phyloP scores from a whole-genome alignment of 768 basidiomycete species.

The Mycena venus region DNA sequence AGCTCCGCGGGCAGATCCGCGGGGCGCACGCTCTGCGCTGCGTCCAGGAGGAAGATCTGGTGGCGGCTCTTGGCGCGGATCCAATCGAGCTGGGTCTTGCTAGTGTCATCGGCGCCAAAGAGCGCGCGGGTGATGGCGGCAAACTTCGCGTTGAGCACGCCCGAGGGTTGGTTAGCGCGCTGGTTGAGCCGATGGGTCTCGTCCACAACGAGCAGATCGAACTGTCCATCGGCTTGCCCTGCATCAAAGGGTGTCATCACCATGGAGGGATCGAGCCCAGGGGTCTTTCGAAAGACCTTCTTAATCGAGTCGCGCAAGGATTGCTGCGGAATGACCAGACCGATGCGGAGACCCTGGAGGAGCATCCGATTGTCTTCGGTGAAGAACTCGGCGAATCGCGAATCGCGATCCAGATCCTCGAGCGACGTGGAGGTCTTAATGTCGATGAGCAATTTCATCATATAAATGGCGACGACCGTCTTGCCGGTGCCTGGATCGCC shows the following conservation, averaged over 20 bases:
- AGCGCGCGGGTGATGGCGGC: conserved; percentile 18
- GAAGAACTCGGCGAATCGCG: conserved; percentile 28
- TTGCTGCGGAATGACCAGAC: conserved; percentile 28
- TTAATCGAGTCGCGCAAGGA: conserved; percentile 25
- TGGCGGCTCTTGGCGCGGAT: conserved; percentile 27
- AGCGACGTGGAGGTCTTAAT: conserved; percentile 21
- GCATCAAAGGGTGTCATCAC: conserved; percentile 25
- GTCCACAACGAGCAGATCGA: conserved; percentile 25
- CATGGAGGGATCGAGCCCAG: conserved; percentile 25
- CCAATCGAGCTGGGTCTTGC: conserved; percentile 28
- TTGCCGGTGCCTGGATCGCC: conserved; percentile 27
- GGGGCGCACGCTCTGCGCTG: conserved; percentile 27
- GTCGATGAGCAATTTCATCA: conserved; percentile 29
- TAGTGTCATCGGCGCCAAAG: conserved; percentile 26
- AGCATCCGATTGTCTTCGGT: conserved; percentile 23
- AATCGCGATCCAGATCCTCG: conserved; percentile 22
- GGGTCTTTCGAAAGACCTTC: conserved; percentile 28
- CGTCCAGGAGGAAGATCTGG: conserved; percentile 27
- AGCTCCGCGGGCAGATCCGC: conserved; percentile 23
- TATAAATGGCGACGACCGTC: conserved; percentile 28
- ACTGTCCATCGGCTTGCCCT: conserved; percentile 21
- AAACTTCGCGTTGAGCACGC: conserved; percentile 23
- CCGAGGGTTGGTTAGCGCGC: conserved; percentile 25
- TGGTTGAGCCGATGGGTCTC: conserved; percentile 28
- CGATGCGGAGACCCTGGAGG: conserved; percentile 25